Evolutionary conservation across 805 yeast genomes (phyloP).

Genomic region (Blastobotrys americana): DNA sequence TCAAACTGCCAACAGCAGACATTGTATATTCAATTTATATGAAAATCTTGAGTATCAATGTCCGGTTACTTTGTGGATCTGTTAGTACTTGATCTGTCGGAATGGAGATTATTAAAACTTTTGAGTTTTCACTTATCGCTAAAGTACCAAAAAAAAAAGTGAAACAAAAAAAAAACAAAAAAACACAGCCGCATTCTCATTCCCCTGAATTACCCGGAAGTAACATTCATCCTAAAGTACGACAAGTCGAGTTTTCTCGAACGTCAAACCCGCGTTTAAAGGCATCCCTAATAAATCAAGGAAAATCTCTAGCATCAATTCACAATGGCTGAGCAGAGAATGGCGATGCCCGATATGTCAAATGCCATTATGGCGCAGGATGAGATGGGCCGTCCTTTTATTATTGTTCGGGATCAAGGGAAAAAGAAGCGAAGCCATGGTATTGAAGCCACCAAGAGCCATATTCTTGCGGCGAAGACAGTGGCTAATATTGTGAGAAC

Average conservation of each 20-base stretch:
- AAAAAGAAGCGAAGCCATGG: slow-evolving; percentile 61
- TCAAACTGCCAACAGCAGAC: slow-evolving; percentile 94
- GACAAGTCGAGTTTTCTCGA: background rate
- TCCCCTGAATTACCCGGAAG: no score
- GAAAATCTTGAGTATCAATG: no score
- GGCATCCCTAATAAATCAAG: no score
- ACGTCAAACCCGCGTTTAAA: background rate
- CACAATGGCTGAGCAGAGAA: slow-evolving; percentile 19
- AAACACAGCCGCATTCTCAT: no score
- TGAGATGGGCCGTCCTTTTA: slow-evolving; percentile 98
- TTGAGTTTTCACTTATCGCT: no score
- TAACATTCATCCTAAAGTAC: background rate
- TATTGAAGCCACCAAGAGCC: slow-evolving; percentile 69
- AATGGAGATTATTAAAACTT: no score
- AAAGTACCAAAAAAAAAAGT: slow-evolving; percentile 1
- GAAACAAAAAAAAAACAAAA: no score
- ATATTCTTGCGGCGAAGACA: slow-evolving; percentile 89
- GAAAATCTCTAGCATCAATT: no score
- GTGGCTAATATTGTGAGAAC: slow-evolving; percentile 89
- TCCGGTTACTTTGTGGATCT: no score
- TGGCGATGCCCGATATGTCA: slow-evolving; percentile 79
- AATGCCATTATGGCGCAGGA: slow-evolving; percentile 99
- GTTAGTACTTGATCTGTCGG: no score
- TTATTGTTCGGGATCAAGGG: slow-evolving; percentile 86
- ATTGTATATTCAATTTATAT: no score